phyloP scores from a whole-genome alignment of 2,329 filamentous ascomycete genomes.

The Colletotrichum tropicale region DNA sequence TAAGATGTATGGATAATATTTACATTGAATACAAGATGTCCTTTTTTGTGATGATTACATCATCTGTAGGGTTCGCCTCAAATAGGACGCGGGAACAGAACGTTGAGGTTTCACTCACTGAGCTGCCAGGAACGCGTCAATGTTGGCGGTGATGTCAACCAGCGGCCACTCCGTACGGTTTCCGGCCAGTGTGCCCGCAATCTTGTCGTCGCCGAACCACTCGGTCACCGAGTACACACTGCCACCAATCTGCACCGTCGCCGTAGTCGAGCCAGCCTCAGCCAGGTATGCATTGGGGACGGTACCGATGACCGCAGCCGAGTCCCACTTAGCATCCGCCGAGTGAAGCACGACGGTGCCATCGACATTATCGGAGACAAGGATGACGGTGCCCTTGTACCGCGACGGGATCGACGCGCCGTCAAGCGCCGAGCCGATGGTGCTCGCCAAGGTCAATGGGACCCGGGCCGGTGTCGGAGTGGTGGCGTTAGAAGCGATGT shows the following conservation, averaged over 20 bases:
- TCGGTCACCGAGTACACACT: slow-evolving; percentile 11
- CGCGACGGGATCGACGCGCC: slow-evolving; percentile 35
- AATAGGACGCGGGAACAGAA: neutral
- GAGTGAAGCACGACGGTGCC: slow-evolving; percentile 43
- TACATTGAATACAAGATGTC: neutral
- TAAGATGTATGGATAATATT: too few species aligned
- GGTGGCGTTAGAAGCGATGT: neutral
- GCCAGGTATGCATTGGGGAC: slow-evolving; percentile 25
- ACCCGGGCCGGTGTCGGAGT: neutral
- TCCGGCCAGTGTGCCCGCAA: slow-evolving; percentile 12
- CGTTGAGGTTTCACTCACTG: neutral
- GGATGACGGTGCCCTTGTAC: slow-evolving; percentile 36
- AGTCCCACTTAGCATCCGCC: slow-evolving; percentile 35
- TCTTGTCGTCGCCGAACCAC: slow-evolving; percentile 1
- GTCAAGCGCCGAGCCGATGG: slow-evolving; percentile 24
- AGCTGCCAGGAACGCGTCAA: neutral
- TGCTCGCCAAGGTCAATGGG: neutral
- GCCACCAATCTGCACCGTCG: slow-evolving; percentile 13
- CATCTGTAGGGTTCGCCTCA: neutral
- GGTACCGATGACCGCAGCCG: slow-evolving; percentile 36
- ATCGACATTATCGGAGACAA: slow-evolving; percentile 32
- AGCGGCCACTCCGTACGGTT: slow-evolving; percentile 9
- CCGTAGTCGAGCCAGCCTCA: neutral
- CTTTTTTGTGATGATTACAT: neutral
- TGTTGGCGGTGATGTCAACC: slow-evolving; percentile 5